Base-by-base conservation (phyloP, 768 basidiomycete genomes). In the Butyriboletus loyo region DNA sequence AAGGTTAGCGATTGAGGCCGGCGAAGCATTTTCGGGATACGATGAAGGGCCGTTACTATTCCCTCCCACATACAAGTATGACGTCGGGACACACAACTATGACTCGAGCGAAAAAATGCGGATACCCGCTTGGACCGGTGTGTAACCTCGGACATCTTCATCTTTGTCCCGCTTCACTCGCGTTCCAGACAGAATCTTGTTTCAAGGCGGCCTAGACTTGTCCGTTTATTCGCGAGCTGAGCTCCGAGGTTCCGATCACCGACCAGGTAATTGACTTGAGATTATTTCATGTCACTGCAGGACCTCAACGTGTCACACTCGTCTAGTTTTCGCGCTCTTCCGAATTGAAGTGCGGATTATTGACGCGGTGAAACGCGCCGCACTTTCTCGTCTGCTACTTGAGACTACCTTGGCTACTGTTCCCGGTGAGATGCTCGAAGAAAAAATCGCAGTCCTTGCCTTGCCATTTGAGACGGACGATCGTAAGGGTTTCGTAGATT, bases 41-140 rank as follows among this genome's bases (percentile, higher is more conserved):
- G 78, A 86, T 50, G 97, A 99, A 70, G 96, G 92, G 0, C 90
- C 91, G 0, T 68, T 98, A 17, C 65, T 89, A n/a, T 99, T 99
- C 73, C 76, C 84, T 14, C 97, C 97, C 8, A 99, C 96, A 2
- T 98, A 99, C 73, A 89, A 92, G 57, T 98, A 95, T 64, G 85
- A 89, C 64, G 65, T 86, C 7, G 82, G 84, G 10, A 85, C 93
- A 9, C 88, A 97, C 56, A 77, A 77, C 43, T 99, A 98, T 66
- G 97, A 99, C 68, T 89, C 92, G 14, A 90, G 92, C 65, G 97
- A 98, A 71, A 99, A 98, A 75, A 83, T 86, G 80, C 82, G 97
- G 24, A 87, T 97, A 64, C 97, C 97, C 6, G 92, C 96, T 17
- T 98, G 95, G 95, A 98, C 96, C 61, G 93, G 93, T 93, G 50